Base-by-base conservation (phyloP, 2,329 filamentous ascomycete species). In the Verticillium albo-atrum region DNA sequence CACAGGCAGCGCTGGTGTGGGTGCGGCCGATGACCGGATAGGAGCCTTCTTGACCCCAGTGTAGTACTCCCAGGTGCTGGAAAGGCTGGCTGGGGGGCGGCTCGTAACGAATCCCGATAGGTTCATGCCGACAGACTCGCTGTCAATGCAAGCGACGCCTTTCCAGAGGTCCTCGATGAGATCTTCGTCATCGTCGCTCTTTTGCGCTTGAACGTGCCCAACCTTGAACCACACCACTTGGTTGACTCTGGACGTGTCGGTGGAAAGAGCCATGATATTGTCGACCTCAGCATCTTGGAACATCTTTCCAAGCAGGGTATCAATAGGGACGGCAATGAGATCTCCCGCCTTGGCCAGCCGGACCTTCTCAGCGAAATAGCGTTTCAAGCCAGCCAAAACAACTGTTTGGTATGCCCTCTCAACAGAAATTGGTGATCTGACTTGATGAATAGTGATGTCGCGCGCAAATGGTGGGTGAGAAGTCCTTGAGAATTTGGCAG, bases 191-290 rank as follows among this genome's bases (percentile, higher is more conserved):
- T 84, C 79, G 1, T 66, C 63, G 68, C 68, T 79, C 66, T 77
- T 86, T 69, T 78, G 78, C 6, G 82, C 76, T 58, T 80, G 79
- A 57, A 96, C 88, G 61, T 91, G 89, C 42, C 89, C 89, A 47
- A 99, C 89, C 64, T 88, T 91, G 79, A 97, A 98, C 95, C 95
- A 99, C 7, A 91, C 93, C 23, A 96, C 90, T 30, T 80, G 84
- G 72, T 82, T 85, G 65, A 75, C 78, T 66, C 64, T 77, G 59
- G 64, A 71, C 60, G 60, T 59, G 12, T 66, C 72, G 7, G 75
- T 82, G 30, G 84, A 82, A 62, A 86, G 74, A 1, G 81, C 78
- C 67, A 83, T 77, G 58, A 80, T 82, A 62, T 97, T 92, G 60
- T 96, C 91, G 32, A 94, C 87, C 54, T 87, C 85, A 3, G 83